Evolutionary conservation across 2,329 filamentous ascomycete genomes (phyloP).

Genomic region (Phaeophleospora eucalypticola): DNA sequence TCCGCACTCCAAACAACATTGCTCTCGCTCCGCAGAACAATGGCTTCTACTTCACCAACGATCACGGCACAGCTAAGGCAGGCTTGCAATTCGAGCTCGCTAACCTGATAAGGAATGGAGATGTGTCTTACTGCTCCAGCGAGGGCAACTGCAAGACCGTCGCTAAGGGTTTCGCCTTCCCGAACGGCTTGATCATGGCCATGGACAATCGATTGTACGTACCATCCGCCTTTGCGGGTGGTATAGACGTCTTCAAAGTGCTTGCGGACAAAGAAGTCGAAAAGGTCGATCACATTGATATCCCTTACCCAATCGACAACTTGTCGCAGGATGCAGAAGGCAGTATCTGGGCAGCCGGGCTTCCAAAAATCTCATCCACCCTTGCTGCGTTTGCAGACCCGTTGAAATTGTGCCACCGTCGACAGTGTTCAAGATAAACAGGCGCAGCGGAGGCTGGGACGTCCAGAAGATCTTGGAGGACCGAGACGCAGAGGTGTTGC

Average conservation of each 20-base stretch:
- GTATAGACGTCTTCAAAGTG: conserved; percentile 16
- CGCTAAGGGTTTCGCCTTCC: conserved; percentile 12
- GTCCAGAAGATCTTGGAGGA: conserved; percentile 15
- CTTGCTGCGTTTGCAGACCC: conserved; percentile 15
- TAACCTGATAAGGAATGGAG: conserved; percentile 15
- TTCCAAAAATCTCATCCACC: conserved; percentile 12
- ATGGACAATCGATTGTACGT: conserved; percentile 17
- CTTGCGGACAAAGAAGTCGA: conserved; percentile 5
- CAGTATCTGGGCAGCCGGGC: conserved; percentile 17
- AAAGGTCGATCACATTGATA: conserved; percentile 11
- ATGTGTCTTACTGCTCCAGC: conserved; percentile 16
- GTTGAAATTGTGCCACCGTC: conserved; percentile 6
- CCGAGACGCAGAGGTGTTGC: conserved; percentile 14
- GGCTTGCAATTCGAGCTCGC: conserved; percentile 16
- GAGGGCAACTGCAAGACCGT: conserved; percentile 9
- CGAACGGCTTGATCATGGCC: conserved; percentile 18
- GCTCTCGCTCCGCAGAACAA: conserved; percentile 9
- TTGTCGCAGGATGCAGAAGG: conserved; percentile 19
- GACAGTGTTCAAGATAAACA: conserved; percentile 16
- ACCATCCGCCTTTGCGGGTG: conserved; percentile 14
- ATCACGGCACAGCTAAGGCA: conserved; percentile 18
- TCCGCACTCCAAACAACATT: conserved; percentile 22
- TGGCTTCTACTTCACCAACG: conserved; percentile 23
- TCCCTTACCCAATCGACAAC: conserved; percentile 20
- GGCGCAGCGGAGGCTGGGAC: conserved; percentile 1